Evolutionary conservation across 495 filamentous ascomycete genomes (phyloP), one percentile per base, ranked within the genome.

Genomic region (Tuber indicum): DNA sequence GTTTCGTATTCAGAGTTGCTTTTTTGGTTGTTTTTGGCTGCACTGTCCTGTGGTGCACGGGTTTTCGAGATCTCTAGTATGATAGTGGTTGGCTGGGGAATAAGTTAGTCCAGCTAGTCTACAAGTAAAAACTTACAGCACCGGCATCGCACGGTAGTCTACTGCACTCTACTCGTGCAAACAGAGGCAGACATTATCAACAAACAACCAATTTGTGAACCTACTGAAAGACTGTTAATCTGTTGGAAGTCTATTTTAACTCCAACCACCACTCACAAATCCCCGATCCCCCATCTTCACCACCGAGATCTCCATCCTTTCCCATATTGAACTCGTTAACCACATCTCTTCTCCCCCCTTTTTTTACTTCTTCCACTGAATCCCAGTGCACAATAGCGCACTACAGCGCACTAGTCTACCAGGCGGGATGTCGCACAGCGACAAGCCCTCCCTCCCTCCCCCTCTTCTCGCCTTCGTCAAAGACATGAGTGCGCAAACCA

Each of bases 221-320:
- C 9, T 62, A 62, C 10, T 26, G n/a, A 32, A 26, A 26, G 14
- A 26, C 23, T 8, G 12, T 9, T 4, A 26, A 62, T 26, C 9
- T 62, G n/a, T 62, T 62, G 52, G 52, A 32, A 26, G 52, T 62
- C 52, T 62, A 62, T 62, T 62, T 62, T 26, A 62, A 62, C 52
- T 8, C 52, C 52, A 26, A 26, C 26, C 9, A 32, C 52, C 9
- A 14, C 52, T 26, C 52, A 3, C n/a, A 62, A n/a, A 62, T 14
- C n/a, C n/a, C 52, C 52, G 52, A 62, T 62, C 52, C 26, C 23
- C 10, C n/a, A 62, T 26, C 52, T 26, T n/a, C 52, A 32, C 26
- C 52, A 62, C 23, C n/a, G 12, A 62, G 52, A 62, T 62, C 52
- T 62, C 52, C 52, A 32, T 62, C 10, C 52, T 23, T 26, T 62